A percentile compares a stretch with the other conserved stretches of the same genome.
Evolutionary conservation across 176 grass and related monocot species (phyloP).

Genomic region (Alloteropsis semialata): DNA sequence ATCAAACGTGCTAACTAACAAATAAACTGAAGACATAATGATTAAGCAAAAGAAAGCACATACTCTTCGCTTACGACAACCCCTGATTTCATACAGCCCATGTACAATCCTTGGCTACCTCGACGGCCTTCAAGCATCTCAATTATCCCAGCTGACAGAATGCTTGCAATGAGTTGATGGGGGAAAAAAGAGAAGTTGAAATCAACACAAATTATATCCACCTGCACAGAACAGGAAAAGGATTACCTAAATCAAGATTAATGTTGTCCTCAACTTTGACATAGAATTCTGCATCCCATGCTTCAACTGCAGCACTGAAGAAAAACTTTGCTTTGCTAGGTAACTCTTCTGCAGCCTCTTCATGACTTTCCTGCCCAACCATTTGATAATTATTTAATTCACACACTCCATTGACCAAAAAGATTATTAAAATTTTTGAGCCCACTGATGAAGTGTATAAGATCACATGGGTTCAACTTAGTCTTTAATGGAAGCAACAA

Average conservation of each 20-base stretch:
- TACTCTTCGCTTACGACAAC: conserved; percentile 92
- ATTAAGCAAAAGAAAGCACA: conserved; percentile 26
- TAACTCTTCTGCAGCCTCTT: conserved; percentile 90
- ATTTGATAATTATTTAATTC: conserved; percentile 15
- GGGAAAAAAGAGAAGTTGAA: not conserved
- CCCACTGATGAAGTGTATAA: not conserved
- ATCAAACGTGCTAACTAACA: not conserved
- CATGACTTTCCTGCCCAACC: conserved; percentile 76
- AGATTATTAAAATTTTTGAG: not conserved
- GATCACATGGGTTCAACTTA: not conserved
- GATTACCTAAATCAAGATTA: conserved; percentile 74
- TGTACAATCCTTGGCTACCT: conserved; percentile 66
- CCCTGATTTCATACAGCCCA: conserved; percentile 99
- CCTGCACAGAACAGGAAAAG: not conserved
- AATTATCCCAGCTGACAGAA: conserved; percentile 68
- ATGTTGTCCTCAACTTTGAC: conserved; percentile 96
- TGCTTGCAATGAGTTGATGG: not conserved
- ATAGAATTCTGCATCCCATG: conserved; percentile 96
- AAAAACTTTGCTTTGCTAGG: conserved; percentile 96
- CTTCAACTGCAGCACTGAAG: conserved; percentile 81
- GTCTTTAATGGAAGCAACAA: not conserved
- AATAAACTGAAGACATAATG: not conserved
- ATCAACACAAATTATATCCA: conserved; percentile 2
- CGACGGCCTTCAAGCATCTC: conserved; percentile 83
- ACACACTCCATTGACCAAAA: not conserved